Evolutionary conservation across 768 basidiomycete genomes (phyloP), one percentile per base, ranked within the genome.

Genomic region (Neoboletus subvelutipes): DNA sequence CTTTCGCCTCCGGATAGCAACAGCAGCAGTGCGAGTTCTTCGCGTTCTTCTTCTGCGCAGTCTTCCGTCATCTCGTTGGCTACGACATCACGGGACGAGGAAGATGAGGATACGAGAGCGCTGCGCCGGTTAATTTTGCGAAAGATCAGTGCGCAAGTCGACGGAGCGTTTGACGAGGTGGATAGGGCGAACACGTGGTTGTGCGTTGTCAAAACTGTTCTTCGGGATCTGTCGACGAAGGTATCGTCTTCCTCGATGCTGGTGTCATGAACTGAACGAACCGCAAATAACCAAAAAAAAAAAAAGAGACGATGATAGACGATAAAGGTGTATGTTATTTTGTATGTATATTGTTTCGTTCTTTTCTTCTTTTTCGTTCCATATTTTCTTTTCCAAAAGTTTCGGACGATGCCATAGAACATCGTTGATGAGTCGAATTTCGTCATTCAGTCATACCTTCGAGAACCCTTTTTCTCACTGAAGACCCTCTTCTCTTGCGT

Each of bases 121-220:
- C 74, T 88, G 36, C 85, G 86, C 15, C 77, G 86, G 18, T 68
- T 91, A n/a, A 64, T 90, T 22, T 69, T 83, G 40, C 80, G 85
- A 45, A 89, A 88, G 72, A 80, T 90, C 52, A 82, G 85, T 39
- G 79, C 82, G 56, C 73, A 80, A 45, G 61, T 81, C 51, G 75
- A 75, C 17, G 82, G 81, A 7, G 83, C 84, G 2, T 79, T 81
- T 62, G 84, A 85, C 42, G 85, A 88, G 64, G 75, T 88, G 42
- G 86, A 89, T 57, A 81, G 78, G 59, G 78, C 78, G 34, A 75
- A 74, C 22, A 72, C 71, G 1, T 89, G 88, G 87, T 69, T 88
- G 20, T 76, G 78, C 46, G 81, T 88, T 50, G 80, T 89, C 56
- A 84, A 82, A 60, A 85, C 83, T 49, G 84, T 83, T 29, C 76